These are phyloP conservation scores for Daldinia sp. DNA, from an alignment of 2,329 filamentous ascomycete genomes.

Conservation along the genomic window DNA sequence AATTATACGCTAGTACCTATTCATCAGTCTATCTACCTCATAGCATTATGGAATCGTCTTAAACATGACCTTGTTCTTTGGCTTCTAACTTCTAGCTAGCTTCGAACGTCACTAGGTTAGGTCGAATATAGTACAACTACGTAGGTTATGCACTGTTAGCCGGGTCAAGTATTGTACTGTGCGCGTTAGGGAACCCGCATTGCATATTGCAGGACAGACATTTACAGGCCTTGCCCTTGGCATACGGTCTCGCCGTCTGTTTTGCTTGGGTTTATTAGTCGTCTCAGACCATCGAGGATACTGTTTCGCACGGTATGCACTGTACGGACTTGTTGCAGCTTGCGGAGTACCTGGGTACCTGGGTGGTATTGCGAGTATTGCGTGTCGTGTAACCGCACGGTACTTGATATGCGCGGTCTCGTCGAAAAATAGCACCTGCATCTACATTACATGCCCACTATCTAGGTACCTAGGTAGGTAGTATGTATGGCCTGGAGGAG, in stretches of 20 bases:
- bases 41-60: background rate
- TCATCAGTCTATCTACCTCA: background rate
- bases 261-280: conserved; percentile 6
- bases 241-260: conserved; percentile 21
- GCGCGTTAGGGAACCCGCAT: conserved; percentile 31
- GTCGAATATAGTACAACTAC: background rate
- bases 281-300: conserved; percentile 11
- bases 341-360: conserved; percentile 2
- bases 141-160: conserved; percentile 19
- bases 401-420: conserved; percentile 12
- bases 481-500: background rate
- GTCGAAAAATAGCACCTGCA: conserved; percentile 8
- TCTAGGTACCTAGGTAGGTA: background rate
- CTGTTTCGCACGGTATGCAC: conserved; percentile 23
- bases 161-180: conserved; percentile 21
- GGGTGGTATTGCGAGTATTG: too few relatives aligned
- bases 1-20: background rate
- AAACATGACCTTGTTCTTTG: background rate
- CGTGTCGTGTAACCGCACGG: conserved; percentile 3
- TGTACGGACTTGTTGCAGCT: background rate
- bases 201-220: conserved; percentile 34
- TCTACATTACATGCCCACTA: too few relatives aligned
- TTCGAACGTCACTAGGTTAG: conserved; percentile 20
- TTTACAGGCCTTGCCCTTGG: conserved; percentile 32
- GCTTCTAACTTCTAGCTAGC: conserved; percentile 21